Evolutionary conservation across 2,329 filamentous ascomycete species (phyloP), one percentile per base, ranked within the genome.

Genomic region (Botrytis medusae): DNA sequence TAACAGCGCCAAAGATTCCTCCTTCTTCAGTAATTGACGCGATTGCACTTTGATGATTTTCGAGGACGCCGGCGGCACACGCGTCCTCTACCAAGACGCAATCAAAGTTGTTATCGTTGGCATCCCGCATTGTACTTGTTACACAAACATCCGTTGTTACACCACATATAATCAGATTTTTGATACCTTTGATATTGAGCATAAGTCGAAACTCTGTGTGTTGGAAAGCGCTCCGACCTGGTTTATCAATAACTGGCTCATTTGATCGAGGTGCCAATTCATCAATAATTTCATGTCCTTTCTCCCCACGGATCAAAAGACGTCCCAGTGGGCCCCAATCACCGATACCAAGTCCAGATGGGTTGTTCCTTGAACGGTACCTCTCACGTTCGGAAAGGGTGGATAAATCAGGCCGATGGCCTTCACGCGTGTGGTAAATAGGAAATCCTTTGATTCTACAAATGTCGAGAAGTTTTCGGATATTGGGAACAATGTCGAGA

Each of bases 281-380:
- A 12, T 84, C 81, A 29, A 90, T 84, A 44, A 86, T 88, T 64
- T 87, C 87, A 77, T 90, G 88, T 0, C 89, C 89, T 34, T 82
- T 77, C 76, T 90, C 86, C 0, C 89, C 88, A 32, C 88, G 85
- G 37, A 90, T 82, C 6, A 91, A 81, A 3, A 90, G 83, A n/a
- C 86, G 85, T 1, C 89, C 88, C 62, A 90, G 79, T 1, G 88
- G 88, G 0, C 88, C 88, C 22, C 75, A 84, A 85, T 82, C 80
- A 20, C 81, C 81, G 63, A 90, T 89, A 0, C 86, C 85, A n/a
- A 87, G 77, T 12, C 84, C 83, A 0, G 83, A 83, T 7, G 83
- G 76, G 75, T 88, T 88, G 73, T 89, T 86, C 20, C 82, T 82
- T 59, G 86, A 88, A 5, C 88, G 84, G 68, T 84, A 85, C 2